These are phyloP conservation scores for Teunomyces atbi DNA, from an alignment of 805 yeast genomes.

Conservation along the genomic window DNA sequence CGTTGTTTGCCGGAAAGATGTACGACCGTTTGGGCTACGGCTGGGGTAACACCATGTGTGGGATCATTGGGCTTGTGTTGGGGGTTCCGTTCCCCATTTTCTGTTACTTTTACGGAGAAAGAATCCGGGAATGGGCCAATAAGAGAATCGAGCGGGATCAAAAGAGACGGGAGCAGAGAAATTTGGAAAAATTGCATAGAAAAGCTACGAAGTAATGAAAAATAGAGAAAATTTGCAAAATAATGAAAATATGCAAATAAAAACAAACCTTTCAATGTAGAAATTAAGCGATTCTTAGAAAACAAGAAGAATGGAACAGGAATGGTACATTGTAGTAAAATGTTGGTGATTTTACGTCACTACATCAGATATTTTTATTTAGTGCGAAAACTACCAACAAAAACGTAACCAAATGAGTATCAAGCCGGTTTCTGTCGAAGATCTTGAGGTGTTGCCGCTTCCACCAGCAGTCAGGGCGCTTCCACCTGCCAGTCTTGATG, in stretches of 20 bases:
- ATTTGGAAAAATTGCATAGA: constrained; percentile 32
- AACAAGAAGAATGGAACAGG: not conserved
- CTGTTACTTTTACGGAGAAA: constrained; percentile 56
- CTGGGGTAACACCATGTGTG: constrained; percentile 70
- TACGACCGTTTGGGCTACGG: constrained; percentile 59
- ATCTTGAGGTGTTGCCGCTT: constrained; percentile 22
- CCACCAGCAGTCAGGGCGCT: constrained; percentile 29
- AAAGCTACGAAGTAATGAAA: constrained; percentile 12
- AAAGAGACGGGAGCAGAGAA: constrained; percentile 43
- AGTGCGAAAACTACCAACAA: no score
- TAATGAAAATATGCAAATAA: no score
- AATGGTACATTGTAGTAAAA: no score
- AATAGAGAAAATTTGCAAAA: not conserved
- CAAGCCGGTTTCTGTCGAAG: constrained; percentile 8
- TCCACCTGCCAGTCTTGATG: constrained; percentile 24
- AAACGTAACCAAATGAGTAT: not conserved
- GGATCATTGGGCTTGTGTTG: constrained; percentile 50
- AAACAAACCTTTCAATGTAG: no score
- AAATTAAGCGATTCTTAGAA: not conserved
- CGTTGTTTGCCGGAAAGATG: constrained; percentile 60
- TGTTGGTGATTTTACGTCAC: not conserved
- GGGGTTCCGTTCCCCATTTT: constrained; percentile 70
- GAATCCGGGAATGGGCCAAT: constrained; percentile 59
- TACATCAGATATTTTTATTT: no score
- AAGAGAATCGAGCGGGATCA: constrained; percentile 45